Conservation (phyloP, 768 basidiomycete species). For the Coprinopsis sp. region DNA sequence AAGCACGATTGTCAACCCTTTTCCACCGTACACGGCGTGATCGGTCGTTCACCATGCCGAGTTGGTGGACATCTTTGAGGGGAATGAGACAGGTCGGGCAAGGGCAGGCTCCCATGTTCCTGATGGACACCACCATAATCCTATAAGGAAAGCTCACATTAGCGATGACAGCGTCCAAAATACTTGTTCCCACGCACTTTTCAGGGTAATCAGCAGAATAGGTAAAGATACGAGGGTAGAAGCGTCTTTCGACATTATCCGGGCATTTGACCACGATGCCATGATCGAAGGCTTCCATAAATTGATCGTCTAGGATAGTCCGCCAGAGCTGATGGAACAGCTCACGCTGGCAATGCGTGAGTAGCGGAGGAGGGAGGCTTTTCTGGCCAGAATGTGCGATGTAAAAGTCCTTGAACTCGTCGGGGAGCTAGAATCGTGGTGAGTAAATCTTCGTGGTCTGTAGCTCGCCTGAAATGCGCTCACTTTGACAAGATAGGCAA, state of each 20-base stretch:
- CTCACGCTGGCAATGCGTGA: slow-evolving; percentile 16
- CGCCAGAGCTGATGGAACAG: slow-evolving; percentile 16
- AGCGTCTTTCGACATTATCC: slow-evolving; percentile 5
- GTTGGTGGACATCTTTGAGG: too few relatives aligned
- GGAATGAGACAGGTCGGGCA: too few relatives aligned
- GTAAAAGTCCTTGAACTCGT: slow-evolving; percentile 17
- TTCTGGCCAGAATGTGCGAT: slow-evolving; percentile 5
- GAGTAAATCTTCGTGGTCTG: not conserved
- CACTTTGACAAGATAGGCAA: slow-evolving; percentile 15
- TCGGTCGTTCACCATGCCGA: too few relatives aligned
- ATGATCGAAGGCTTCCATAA: slow-evolving; percentile 18
- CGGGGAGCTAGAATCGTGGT: slow-evolving; percentile 13
- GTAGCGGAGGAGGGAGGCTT: slow-evolving; percentile 4
- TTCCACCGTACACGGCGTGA: too few relatives aligned
- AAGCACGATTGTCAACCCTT: too few relatives aligned
- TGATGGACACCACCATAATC: too few relatives aligned
- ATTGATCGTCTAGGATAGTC: slow-evolving; percentile 13
- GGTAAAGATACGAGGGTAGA: slow-evolving; percentile 18
- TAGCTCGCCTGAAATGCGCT: not conserved
- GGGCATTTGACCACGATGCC: slow-evolving; percentile 11
- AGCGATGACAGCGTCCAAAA: too few relatives aligned
- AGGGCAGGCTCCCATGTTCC: too few relatives aligned
- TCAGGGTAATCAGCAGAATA: too few relatives aligned
- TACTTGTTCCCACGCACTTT: too few relatives aligned
- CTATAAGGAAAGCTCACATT: too few relatives aligned